Conservation (phyloP, 225 moss, liverwort and hornwort genomes). For the Antitrichia curtipendula region DNA sequence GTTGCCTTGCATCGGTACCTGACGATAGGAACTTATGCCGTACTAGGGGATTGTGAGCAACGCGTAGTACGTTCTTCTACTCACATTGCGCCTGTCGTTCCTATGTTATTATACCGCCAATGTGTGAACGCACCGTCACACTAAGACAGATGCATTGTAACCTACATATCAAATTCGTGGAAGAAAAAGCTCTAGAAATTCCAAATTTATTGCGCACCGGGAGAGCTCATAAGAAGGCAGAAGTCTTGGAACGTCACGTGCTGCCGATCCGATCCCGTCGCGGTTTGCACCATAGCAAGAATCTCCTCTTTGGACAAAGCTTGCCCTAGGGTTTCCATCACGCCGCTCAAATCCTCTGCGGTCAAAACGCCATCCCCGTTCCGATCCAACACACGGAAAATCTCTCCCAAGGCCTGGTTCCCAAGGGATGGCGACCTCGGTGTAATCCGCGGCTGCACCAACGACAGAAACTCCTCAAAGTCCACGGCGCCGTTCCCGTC, state of each 20-base stretch:
- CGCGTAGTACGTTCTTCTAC: neutral
- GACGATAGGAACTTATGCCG: neutral
- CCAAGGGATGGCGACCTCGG: neutral
- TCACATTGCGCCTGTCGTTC: neutral
- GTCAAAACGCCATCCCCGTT: conserved; percentile 75
- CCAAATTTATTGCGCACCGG: neutral
- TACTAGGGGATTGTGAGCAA: neutral
- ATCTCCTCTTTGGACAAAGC: conserved; percentile 32
- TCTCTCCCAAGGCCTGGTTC: conserved; percentile 15
- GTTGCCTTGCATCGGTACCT: neutral
- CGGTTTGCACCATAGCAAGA: conserved; percentile 33
- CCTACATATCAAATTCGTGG: neutral
- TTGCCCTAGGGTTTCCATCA: conserved; percentile 35
- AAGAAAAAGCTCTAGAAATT: neutral
- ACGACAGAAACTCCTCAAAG: conserved; percentile 53
- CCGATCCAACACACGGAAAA: conserved; percentile 60
- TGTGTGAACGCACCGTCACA: neutral
- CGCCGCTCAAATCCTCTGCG: conserved; percentile 36
- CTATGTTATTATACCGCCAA: neutral
- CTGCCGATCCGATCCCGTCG: conserved; percentile 16
- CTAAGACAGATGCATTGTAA: neutral
- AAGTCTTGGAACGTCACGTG: conserved; percentile 57
- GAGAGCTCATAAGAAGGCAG: conserved; percentile 12
- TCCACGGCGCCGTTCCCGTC: conserved; percentile 46
- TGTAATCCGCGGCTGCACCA: conserved; percentile 20